Base-by-base conservation (phyloP, 2,329 filamentous ascomycete genomes). In the Aspergillus sojae region DNA sequence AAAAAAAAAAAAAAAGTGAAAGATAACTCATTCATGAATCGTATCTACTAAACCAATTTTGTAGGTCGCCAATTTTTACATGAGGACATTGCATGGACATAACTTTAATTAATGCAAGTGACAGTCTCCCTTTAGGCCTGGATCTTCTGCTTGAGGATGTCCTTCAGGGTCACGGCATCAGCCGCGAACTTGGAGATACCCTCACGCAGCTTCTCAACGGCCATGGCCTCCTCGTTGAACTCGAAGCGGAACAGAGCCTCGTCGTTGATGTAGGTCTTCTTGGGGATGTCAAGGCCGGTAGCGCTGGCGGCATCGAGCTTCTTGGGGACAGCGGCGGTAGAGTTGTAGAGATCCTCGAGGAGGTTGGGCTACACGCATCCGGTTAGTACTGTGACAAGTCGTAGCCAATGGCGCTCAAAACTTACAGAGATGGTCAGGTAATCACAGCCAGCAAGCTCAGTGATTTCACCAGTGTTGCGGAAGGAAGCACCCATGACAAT, bases 221-320 rank as follows among this genome's bases (percentile, higher is more conserved):
- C 95, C 95, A 99, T 99, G 81, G 94, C 91, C 78, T 99, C 93
- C 88, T 99, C 95, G 88, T 99, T 99, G 89, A 99, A 97, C 83
- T 94, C 91, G 86, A 97, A 99, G 81, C 95, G 93, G 94, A 98
- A 99, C 57, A 82, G 77, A 60, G 93, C 75, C 88, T 99, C 95
- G 82, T 95, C 85, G 78, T 90, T 88, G 82, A 99, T 90, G 88
- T 97, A 99, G 63, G 84, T 84, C 86, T 91, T 92, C 91, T 93
- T 96, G 85, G 91, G 83, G 71, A 99, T 87, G 82, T 95, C 82
- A 70, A 95, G 87, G 62, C 83, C 79, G 70, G 80, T 65, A 65
- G 94, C 93, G 63, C 79, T 77, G 55, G 86, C 77, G 58, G 93
- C 84, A 74, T 94, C 88, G 67, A 99, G 92, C 90, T 98, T 99